Conservation (phyloP, 306 rosid genomes). For the Luffa aegyptiaca region DNA sequence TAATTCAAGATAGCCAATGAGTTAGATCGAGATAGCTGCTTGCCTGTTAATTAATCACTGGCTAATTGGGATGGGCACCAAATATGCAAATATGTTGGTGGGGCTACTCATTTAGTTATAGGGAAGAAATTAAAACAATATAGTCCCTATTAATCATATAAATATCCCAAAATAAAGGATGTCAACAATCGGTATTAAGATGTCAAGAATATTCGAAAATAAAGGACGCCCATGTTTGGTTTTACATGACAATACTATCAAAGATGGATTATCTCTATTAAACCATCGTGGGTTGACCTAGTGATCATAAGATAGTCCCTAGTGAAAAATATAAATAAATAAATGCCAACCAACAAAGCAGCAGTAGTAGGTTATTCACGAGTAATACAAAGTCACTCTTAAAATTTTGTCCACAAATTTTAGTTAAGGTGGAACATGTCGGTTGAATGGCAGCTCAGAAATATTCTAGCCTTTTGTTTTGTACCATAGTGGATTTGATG, state of each 20-base stretch:
- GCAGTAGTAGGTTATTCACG: constrained; percentile 71
- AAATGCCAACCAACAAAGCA: constrained; percentile 67
- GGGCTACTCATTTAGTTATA: too few relatives aligned
- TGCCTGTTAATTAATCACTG: background rate
- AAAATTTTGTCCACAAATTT: constrained; percentile 34
- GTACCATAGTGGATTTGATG: too few relatives aligned
- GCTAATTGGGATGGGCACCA: background rate
- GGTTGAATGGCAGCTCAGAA: too few relatives aligned
- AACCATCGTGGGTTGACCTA: constrained; percentile 8
- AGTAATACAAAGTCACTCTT: constrained; percentile 35
- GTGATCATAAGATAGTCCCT: too few relatives aligned
- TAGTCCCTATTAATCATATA: too few relatives aligned
- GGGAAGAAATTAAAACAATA: too few relatives aligned
- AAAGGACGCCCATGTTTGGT: background rate
- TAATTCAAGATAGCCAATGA: constrained; percentile 15
- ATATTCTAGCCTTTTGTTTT: too few relatives aligned
- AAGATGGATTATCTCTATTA: background rate
- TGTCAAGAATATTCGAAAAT: background rate
- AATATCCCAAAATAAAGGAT: background rate
- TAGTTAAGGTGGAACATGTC: too few relatives aligned
- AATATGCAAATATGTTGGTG: background rate
- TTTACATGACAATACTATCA: background rate
- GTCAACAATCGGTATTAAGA: background rate
- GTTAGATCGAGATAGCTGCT: constrained; percentile 3
- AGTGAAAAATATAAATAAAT: constrained; percentile 31